phyloP scores from a whole-genome alignment of 805 yeast species.

The Metschnikowia hibisci region DNA sequence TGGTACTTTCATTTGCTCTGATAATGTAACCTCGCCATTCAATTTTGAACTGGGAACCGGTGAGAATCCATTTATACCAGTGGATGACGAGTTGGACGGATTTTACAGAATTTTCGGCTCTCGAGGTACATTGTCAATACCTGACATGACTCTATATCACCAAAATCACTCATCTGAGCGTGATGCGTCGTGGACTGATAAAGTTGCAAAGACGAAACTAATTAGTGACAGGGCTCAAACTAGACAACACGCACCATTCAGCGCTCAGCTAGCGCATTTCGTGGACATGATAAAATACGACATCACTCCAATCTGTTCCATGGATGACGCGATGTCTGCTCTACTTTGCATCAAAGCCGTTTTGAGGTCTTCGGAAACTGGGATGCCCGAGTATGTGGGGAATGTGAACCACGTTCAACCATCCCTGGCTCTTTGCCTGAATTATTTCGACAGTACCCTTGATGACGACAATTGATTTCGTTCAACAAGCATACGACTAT shows the following conservation, averaged over 20 bases:
- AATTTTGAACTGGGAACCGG: slow-evolving; percentile 42
- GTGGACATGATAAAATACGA: slow-evolving; percentile 31
- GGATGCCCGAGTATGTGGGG: slow-evolving; percentile 30
- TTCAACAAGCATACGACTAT: neutral
- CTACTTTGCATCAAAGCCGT: slow-evolving; percentile 37
- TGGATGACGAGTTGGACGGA: slow-evolving; percentile 27
- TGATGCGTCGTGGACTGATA: slow-evolving; percentile 23
- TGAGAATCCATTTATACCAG: slow-evolving; percentile 41
- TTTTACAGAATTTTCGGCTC: slow-evolving; percentile 38
- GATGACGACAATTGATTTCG: no score
- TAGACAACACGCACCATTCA: slow-evolving; percentile 28
- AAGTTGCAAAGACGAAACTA: slow-evolving; percentile 17
- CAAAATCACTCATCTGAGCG: slow-evolving; percentile 17
- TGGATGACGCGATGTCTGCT: slow-evolving; percentile 37
- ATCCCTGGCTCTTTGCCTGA: neutral
- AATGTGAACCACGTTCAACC: slow-evolving; percentile 20
- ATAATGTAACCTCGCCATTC: slow-evolving; percentile 40
- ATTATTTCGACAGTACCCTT: neutral
- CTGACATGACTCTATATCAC: slow-evolving; percentile 37
- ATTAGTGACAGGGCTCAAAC: slow-evolving; percentile 15
- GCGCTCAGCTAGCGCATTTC: slow-evolving; percentile 36
- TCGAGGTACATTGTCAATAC: slow-evolving; percentile 37
- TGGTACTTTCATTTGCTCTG: slow-evolving; percentile 42
- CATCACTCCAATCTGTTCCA: slow-evolving; percentile 29
- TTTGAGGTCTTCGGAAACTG: slow-evolving; percentile 30